phyloP scores from a whole-genome alignment of 179 eudicot genomes.

The Beta lomatogona region DNA sequence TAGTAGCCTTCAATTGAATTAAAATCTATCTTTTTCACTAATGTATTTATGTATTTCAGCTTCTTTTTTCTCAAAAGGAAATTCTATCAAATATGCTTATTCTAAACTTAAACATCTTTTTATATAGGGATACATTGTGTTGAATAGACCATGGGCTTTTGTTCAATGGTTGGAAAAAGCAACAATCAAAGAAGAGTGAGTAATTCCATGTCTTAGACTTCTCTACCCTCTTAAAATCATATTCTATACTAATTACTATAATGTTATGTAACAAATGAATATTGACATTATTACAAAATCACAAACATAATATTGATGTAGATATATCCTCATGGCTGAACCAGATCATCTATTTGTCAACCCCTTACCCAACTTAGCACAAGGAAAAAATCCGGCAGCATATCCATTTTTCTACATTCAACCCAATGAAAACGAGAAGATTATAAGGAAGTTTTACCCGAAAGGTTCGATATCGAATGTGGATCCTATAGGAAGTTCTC shows the following conservation, averaged over 20 bases:
- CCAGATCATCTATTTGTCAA: slow-evolving; percentile 72
- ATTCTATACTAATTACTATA: too few species aligned
- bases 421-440: slow-evolving; percentile 49
- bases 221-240: not conserved
- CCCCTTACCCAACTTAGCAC: slow-evolving; percentile 63
- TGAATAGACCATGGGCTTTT: slow-evolving; percentile 91
- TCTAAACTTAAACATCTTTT: not conserved
- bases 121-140: slow-evolving; percentile 74
- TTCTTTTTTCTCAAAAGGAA: too few species aligned
- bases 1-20: too few species aligned
- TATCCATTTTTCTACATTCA: slow-evolving; percentile 70
- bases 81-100: too few species aligned
- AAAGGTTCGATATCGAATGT: slow-evolving; percentile 61
- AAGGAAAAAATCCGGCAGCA: slow-evolving; percentile 47
- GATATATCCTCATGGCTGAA: slow-evolving; percentile 71
- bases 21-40: too few species aligned
- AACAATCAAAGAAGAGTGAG: slow-evolving; percentile 81
- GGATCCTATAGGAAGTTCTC: slow-evolving; percentile 79
- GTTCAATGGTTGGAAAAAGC: slow-evolving; percentile 81
- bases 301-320: slow-evolving; percentile 20
- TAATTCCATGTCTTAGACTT: not conserved
- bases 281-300: not conserved
- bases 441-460: slow-evolving; percentile 59
- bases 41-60: too few species aligned
- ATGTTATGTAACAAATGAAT: not conserved